Evolutionary conservation across 306 rosid species (phyloP), one percentile per base, ranked within the genome.

Genomic region (Acmispon strigosus): DNA sequence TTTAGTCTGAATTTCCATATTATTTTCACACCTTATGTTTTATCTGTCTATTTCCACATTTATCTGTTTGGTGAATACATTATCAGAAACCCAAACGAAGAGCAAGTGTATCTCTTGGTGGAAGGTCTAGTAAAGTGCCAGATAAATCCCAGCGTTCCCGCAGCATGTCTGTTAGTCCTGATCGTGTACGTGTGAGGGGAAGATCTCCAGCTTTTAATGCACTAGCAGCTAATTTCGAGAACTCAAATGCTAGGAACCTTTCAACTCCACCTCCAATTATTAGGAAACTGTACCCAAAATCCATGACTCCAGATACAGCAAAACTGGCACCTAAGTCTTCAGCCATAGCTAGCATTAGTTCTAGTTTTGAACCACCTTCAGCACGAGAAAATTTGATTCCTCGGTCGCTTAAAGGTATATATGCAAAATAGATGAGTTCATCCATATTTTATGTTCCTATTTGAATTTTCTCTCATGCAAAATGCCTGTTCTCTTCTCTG

Each of bases 121-220:
- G 95, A 66, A 85, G 98, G 81, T 90, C 97, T 12, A 72, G 92
- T 43, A 76, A 90, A 41, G 83, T 71, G 65, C 97, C 98, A 9
- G 97, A 91, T 15, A 87, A 91, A 72, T 78, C 96, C 39, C 97
- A 87, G 84, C 96, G 97, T 54, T 89, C 97, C 14, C 90, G 99
- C 68, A 95, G 99, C 79, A 85, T 95, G 87, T 95, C 96, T 41
- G 92, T 86, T 44, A 89, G 96, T 69, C 90, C 99, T 29, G 99
- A 95, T 43, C 96, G 96, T 64, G 91, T 80, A 36, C 97, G 99
- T 67, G 97, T 85, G 62, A 82, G 99, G 81, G 99, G 99, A 14
- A 88, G 99, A 75, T 95, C 99, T 79, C 99, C 99, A 43, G 97
- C 99, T 78, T 95, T 95, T 74, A 95, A 86, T 76, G 92, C 96